These are phyloP conservation scores for Dryas drummondii DNA, from an alignment of 306 rosid genomes.

Conservation along the genomic window DNA sequence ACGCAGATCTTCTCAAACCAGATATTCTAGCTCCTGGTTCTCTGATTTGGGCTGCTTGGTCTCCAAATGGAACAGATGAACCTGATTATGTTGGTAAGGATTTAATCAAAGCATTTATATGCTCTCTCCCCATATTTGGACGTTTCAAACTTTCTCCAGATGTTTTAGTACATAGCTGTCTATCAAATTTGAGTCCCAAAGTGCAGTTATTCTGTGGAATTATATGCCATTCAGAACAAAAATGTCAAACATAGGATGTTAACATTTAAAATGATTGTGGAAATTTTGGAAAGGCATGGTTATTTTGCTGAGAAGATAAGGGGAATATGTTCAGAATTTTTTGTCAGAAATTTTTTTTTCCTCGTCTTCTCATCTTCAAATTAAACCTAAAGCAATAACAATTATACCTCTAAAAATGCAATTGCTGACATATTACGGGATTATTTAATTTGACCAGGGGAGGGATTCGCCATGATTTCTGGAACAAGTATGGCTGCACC, in stretches of 20 bases:
- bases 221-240: slow-evolving; percentile 5
- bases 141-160: slow-evolving; percentile 19
- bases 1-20: slow-evolving; percentile 99
- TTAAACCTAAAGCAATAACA: background rate
- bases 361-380: background rate
- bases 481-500: slow-evolving; percentile 99
- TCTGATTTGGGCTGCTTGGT: slow-evolving; percentile 99
- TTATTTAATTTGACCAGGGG: slow-evolving; percentile 55
- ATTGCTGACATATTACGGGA: background rate
- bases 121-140: slow-evolving; percentile 17
- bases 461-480: slow-evolving; percentile 95
- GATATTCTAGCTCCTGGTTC: slow-evolving; percentile 99
- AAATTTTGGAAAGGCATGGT: background rate
- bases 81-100: slow-evolving; percentile 78
- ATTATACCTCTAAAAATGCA: slow-evolving; percentile 1
- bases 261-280: slow-evolving; percentile 1
- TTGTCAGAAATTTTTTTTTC: background rate
- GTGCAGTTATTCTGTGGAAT: slow-evolving; percentile 5
- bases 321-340: background rate
- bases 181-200: slow-evolving; percentile 8
- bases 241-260: background rate
- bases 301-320: background rate
- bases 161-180: background rate
- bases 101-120: slow-evolving; percentile 16
- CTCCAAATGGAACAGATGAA: slow-evolving; percentile 97